phyloP scores from a whole-genome alignment of 1,284 basidiomycete genomes.

The Coriolopsis trogii region DNA sequence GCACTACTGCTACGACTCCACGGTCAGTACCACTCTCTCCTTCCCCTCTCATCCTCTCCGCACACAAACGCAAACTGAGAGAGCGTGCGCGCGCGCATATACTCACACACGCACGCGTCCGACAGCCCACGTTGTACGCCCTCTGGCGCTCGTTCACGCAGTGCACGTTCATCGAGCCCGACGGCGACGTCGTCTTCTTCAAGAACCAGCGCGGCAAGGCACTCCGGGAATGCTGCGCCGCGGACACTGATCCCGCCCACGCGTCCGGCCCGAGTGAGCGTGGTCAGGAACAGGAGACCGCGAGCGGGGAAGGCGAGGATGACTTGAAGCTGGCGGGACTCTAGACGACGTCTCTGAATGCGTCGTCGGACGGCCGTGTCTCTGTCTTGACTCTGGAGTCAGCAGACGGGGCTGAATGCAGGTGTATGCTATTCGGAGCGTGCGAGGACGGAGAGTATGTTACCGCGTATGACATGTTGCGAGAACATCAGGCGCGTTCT shows the following conservation, averaged over 20 bases:
- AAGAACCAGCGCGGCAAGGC: slow-evolving; percentile 67
- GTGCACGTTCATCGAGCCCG: slow-evolving; percentile 72
- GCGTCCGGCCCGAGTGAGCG: too few species aligned
- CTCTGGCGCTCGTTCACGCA: slow-evolving; percentile 54
- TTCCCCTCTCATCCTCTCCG: not conserved
- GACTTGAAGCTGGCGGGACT: slow-evolving; percentile 2
- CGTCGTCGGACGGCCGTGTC: too few species aligned
- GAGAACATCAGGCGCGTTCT: too few species aligned
- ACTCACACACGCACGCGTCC: not conserved
- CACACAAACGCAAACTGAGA: too few species aligned
- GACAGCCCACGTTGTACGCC: slow-evolving; percentile 36
- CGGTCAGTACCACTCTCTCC: slow-evolving; percentile 35
- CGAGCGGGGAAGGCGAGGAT: not conserved
- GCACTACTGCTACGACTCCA: slow-evolving; percentile 47
- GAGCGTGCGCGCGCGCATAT: too few species aligned
- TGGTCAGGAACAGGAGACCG: slow-evolving; percentile 18
- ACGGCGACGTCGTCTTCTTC: slow-evolving; percentile 77
- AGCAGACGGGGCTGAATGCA: too few species aligned
- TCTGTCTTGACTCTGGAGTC: too few species aligned
- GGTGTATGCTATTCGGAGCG: too few species aligned
- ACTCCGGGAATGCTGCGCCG: slow-evolving; percentile 13
- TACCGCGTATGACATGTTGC: too few species aligned
- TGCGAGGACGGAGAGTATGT: too few species aligned
- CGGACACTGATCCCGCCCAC: too few species aligned
- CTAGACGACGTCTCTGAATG: too few species aligned